A percentile compares a stretch with the other conserved stretches of the same genome.
Evolutionary conservation across 441 rosid species (phyloP).

Genomic region (Syzygium malaccense): DNA sequence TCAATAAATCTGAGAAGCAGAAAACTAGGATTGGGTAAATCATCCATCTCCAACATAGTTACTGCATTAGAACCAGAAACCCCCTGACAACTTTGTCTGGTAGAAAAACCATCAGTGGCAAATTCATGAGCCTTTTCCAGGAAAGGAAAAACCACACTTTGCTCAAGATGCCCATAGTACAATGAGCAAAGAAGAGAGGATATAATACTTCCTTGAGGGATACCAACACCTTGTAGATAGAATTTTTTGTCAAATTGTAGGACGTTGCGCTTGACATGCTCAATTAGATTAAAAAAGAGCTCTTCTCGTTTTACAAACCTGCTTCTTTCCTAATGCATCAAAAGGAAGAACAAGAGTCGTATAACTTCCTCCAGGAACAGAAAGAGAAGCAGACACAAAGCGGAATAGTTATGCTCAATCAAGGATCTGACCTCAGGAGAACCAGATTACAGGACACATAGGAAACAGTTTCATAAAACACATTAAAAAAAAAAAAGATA

Average conservation of each 20-base stretch:
- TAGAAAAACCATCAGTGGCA: slow-evolving; percentile 10
- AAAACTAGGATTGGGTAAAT: slow-evolving; percentile 20
- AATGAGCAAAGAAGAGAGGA: slow-evolving; percentile 79
- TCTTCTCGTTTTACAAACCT: slow-evolving; percentile 27
- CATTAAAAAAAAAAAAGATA: neutral
- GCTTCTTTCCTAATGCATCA: slow-evolving; percentile 36
- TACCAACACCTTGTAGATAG: slow-evolving; percentile 60
- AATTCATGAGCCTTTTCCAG: slow-evolving; percentile 29
- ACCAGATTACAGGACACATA: neutral
- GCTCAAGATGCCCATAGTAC: slow-evolving; percentile 81
- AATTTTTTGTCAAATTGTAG: slow-evolving; percentile 42
- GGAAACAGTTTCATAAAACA: neutral
- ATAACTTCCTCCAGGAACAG: neutral
- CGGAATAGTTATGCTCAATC: neutral
- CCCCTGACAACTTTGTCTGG: neutral
- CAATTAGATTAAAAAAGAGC: slow-evolving; percentile 30
- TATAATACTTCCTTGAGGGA: slow-evolving; percentile 84
- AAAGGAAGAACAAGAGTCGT: neutral
- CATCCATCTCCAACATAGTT: slow-evolving; percentile 1
- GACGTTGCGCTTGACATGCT: slow-evolving; percentile 62
- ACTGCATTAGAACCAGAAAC: slow-evolving; percentile 1
- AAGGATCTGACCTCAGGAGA: neutral
- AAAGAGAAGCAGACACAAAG: neutral
- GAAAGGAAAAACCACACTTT: slow-evolving; percentile 59
- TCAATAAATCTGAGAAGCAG: slow-evolving; percentile 70